Base-by-base conservation (phyloP, 192 early-diverging fungal species). In the Podila verticillata region DNA sequence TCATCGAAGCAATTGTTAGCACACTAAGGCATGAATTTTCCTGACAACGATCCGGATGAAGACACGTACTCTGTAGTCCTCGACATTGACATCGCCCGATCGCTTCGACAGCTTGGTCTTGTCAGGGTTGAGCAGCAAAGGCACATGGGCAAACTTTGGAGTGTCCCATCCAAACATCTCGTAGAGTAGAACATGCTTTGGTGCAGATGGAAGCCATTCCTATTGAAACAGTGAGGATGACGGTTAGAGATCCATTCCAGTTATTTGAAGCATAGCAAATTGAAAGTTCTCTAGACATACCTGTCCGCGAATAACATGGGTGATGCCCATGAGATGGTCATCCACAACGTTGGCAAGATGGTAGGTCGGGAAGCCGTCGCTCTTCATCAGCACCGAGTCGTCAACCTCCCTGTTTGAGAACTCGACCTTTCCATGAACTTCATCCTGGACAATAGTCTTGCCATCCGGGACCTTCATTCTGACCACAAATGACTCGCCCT, bases 341-440 rank as follows among this genome's bases (percentile, higher is more conserved):
- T 98, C 97, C 1, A 97, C 93, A 2, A 98, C 97, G 72, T 96
- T 96, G 1, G 97, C 97, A 44, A 98, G 85, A 69, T 98, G 97
- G 74, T 98, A 98, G 0, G 97, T 98, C 7, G 97, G 94, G 63
- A 88, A 87, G 4, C 97, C 97, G 73, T 97, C 96, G 68, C 94
- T 94, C 73, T 98, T 98, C 56, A 98, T 83, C 15, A 98, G 68
- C 57, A 98, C 91, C 10, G 91, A 87, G 84, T 98, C 97, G 61
- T 98, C 97, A 28, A 98, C 85, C 8, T 87, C 86, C 44, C 86
- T 87, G 62, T 94, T 90, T n/a, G 83, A 81, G 57, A 98, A 92
- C 35, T 88, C 82, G 65, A 97, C 84, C 9, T 78, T 69, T 20
- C 94, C 94, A 68, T 96, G 90, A 6, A 97, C 93, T 35, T 90